Base-by-base conservation (phyloP, 176 grass and related monocot species). In the Ampelocalamus luodianensis region DNA sequence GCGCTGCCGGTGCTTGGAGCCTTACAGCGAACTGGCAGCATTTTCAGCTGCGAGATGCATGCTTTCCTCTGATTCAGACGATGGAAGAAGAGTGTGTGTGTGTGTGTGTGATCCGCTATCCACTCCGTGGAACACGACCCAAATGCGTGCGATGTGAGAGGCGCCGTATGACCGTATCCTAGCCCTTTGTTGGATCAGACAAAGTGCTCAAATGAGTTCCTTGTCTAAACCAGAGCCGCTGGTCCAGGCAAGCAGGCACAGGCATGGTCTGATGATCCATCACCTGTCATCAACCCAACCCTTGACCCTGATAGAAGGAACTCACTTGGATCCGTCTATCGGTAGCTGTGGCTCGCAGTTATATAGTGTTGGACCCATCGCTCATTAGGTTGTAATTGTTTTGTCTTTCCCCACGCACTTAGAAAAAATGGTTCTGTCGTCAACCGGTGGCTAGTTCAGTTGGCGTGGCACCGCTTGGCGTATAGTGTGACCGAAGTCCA, bases 1-100 rank as follows among this genome's bases (percentile, higher is more conserved):
- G 55, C 75, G 75, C 2, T 78, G 75, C 55, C 55, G 55, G 55
- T 62, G 75, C 75, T 42, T 42, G 32, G 18, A 39, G 73, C 65
- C 27, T 38, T 39, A 9, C 1, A 8, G 34, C 65, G n/a, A 23
- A 27, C 59, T 15, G 76, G 58, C 58, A 18, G 6, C 15, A 18
- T 64, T 79, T 79, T n/a, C 61, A 11, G 77, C 78, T 9, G 63
- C 20, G 29, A 68, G 77, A n/a, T 49, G 64, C 46, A 15, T 18
- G 34, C 27, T 10, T 68, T 50, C 46, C 78, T 38, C 45, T 24
- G 23, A 9, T 49, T 46, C 40, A 22, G 17, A 48, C 26, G 26
- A n/a, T n/a, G n/a, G n/a, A n/a, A n/a, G n/a, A n/a, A n/a, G n/a
- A n/a, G n/a, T n/a, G n/a, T n/a, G n/a, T n/a, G n/a, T n/a, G n/a